These are phyloP conservation scores for Fusarium tuaranense DNA, from an alignment of 2,329 filamentous ascomycete genomes.

Conservation along the genomic window DNA sequence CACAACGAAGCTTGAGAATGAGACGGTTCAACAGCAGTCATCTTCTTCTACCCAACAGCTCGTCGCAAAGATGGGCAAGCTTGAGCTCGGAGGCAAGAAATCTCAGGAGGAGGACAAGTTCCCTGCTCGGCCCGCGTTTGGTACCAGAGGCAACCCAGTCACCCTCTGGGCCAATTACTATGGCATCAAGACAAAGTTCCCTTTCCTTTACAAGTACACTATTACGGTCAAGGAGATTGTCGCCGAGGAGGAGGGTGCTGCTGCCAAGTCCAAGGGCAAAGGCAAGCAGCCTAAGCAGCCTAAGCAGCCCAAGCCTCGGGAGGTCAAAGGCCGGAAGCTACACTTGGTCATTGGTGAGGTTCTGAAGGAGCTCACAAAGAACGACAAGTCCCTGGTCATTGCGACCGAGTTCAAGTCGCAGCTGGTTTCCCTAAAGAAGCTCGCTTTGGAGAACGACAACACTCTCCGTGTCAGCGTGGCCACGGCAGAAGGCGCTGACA, in stretches of 20 bases:
- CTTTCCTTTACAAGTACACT: conserved; percentile 59
- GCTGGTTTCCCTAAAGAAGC: conserved; percentile 54
- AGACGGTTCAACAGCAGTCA: conserved; percentile 49
- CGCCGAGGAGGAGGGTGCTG: conserved; percentile 16
- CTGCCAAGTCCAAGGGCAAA: conserved; percentile 23
- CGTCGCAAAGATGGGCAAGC: conserved; percentile 51
- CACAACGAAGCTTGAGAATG: conserved; percentile 55
- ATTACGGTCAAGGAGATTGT: conserved; percentile 51
- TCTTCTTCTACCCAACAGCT: conserved; percentile 46
- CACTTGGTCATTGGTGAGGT: conserved; percentile 55
- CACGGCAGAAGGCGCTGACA: conserved; percentile 46
- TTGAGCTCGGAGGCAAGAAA: conserved; percentile 44
- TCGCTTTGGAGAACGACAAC: conserved; percentile 49
- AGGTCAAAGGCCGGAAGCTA: conserved; percentile 58
- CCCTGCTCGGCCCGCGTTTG: conserved; percentile 63
- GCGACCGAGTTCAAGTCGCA: conserved; percentile 66
- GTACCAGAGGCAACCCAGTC: conserved; percentile 55
- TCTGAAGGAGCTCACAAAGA: conserved; percentile 50
- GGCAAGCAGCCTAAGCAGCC: conserved; percentile 20
- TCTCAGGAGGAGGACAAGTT: conserved; percentile 47
- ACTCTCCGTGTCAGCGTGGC: conserved; percentile 52
- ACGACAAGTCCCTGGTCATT: conserved; percentile 45
- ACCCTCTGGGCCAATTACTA: conserved; percentile 69
- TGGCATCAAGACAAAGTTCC: conserved; percentile 53
- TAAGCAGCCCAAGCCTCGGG: conserved; percentile 30